phyloP scores from a whole-genome alignment of 2,329 filamentous ascomycete species.

The Penicillium sp. region DNA sequence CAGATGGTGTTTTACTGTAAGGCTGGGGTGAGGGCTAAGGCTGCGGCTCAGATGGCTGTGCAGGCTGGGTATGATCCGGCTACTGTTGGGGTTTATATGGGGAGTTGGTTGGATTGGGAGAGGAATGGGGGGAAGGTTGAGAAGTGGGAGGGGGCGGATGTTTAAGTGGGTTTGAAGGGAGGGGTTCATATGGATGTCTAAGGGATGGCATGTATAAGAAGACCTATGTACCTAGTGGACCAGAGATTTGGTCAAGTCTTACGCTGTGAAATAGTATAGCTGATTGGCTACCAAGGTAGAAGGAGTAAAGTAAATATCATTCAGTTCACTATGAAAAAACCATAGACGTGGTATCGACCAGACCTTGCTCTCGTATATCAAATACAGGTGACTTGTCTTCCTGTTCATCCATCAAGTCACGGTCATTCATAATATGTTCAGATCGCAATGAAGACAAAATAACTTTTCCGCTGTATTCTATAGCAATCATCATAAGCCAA shows the following conservation, averaged over 20 bases:
- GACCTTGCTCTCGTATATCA: slow-evolving; percentile 24
- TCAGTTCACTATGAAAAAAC: slow-evolving; percentile 18
- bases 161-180: too few species aligned
- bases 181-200: too few species aligned
- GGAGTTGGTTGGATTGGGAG: slow-evolving; percentile 70
- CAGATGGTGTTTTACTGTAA: slow-evolving; percentile 84
- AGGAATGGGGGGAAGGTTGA: slow-evolving; percentile 63
- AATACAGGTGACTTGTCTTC: slow-evolving; percentile 28
- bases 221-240: too few species aligned
- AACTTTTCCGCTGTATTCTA: slow-evolving; percentile 19
- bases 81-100: slow-evolving; percentile 51
- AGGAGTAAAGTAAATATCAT: background rate
- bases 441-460: slow-evolving; percentile 21
- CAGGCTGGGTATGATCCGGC: slow-evolving; percentile 71
- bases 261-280: too few species aligned
- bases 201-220: too few species aligned
- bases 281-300: too few species aligned
- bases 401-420: slow-evolving; percentile 25
- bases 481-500: slow-evolving; percentile 17
- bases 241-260: background rate
- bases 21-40: slow-evolving; percentile 75
- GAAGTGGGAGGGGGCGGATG: slow-evolving; percentile 40
- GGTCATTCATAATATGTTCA: slow-evolving; percentile 29
- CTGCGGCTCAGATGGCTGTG: slow-evolving; percentile 72
- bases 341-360: slow-evolving; percentile 26